Percentiles rank a stretch among this genome's conserved stretches.
phyloP scores from a whole-genome alignment of 2,329 filamentous ascomycete species.

The Herpotrichia juniperi region DNA sequence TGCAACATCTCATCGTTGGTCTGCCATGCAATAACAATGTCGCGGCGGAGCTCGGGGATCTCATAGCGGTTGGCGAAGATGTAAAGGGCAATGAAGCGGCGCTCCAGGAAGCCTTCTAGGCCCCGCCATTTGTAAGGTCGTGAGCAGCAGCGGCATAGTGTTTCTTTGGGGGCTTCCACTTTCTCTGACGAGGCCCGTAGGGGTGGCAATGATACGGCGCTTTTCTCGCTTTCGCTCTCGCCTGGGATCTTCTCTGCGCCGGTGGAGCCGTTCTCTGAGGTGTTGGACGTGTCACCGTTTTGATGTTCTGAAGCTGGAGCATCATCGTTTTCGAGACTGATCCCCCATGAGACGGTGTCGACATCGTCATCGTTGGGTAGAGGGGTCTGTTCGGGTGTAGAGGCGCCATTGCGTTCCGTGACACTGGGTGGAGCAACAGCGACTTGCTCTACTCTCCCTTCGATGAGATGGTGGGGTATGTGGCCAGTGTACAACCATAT shows the following conservation, averaged over 20 bases:
- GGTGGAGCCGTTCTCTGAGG: conserved; percentile 8
- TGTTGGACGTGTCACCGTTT: conserved; percentile 11
- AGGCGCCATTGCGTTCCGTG: conserved; percentile 20
- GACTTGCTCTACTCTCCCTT: conserved; percentile 40
- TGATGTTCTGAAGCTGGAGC: conserved; percentile 19
- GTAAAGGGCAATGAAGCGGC: conserved; percentile 43
- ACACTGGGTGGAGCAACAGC: conserved; percentile 34
- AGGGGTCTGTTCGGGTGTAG: conserved; percentile 18
- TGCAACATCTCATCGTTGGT: conserved; percentile 44
- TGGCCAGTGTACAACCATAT: conserved; percentile 45
- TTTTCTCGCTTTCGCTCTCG: conserved; percentile 35
- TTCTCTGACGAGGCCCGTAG: conserved; percentile 37
- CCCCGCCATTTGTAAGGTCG: conserved; percentile 44
- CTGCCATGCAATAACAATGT: conserved; percentile 42
- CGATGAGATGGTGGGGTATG: conserved; percentile 44
- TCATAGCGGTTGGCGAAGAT: conserved; percentile 40
- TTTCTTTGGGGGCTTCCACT: conserved; percentile 42
- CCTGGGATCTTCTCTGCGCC: conserved; percentile 38
- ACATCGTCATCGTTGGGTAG: conserved; percentile 29
- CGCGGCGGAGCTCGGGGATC: conserved; percentile 38
- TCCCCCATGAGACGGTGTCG: conserved; percentile 42
- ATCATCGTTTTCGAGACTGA: conserved; percentile 39
- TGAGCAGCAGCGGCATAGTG: conserved; percentile 42
- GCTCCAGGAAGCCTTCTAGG: conserved; percentile 44
- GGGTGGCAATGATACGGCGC: conserved; percentile 20